Percentiles rank a stretch among this genome's conserved stretches.
phyloP scores from a whole-genome alignment of 495 filamentous ascomycete genomes.

The Daldinia vernicosa region DNA sequence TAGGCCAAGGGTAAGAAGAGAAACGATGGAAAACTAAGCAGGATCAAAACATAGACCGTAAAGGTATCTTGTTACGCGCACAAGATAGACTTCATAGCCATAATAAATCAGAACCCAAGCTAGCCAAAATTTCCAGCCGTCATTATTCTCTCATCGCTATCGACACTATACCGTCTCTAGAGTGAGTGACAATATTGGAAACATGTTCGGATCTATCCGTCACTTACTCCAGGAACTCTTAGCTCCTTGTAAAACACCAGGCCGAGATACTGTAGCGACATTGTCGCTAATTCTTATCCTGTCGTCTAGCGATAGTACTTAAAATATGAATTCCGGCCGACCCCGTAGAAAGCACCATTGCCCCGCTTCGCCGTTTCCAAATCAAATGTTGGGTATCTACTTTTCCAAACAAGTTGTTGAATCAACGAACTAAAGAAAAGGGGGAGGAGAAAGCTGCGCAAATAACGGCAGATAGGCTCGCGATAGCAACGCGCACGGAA shows the following conservation, averaged over 20 bases:
- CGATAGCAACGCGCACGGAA: not conserved
- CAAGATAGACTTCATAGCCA: not conserved
- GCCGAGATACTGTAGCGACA: not conserved
- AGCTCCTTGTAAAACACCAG: too few species aligned
- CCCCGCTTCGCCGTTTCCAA: conserved; percentile 18
- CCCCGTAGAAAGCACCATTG: not conserved
- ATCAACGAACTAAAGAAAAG: not conserved
- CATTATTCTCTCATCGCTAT: not conserved
- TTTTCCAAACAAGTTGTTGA: not conserved
- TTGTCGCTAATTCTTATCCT: not conserved
- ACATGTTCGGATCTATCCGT: not conserved
- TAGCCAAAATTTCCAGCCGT: not conserved
- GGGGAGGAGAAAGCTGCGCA: not conserved
- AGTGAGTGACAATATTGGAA: not conserved
- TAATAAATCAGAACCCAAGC: not conserved
- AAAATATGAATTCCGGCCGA: not conserved
- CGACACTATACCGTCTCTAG: not conserved
- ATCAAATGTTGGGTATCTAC: conserved; percentile 28
- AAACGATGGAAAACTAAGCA: not conserved
- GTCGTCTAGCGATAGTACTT: not conserved
- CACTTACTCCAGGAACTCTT: not conserved
- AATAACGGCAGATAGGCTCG: not conserved
- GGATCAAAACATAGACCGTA: not conserved
- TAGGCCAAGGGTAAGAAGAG: not conserved
- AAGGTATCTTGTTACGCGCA: not conserved